phyloP scores from a whole-genome alignment of 176 grass and related monocot species.

The Melocanna baccifera region DNA sequence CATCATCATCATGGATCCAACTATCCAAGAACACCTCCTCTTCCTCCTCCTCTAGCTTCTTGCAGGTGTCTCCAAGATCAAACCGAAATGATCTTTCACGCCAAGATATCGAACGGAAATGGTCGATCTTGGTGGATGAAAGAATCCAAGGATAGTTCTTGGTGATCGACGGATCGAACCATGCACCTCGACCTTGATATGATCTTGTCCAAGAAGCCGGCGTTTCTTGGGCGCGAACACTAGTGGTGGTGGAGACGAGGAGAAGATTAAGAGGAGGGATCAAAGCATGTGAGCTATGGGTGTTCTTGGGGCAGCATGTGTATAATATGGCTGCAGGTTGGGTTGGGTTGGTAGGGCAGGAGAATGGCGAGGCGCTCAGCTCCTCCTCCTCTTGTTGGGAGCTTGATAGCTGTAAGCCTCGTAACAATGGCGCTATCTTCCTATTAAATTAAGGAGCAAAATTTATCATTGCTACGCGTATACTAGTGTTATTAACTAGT shows the following conservation, averaged over 20 bases:
- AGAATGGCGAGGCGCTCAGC: background rate
- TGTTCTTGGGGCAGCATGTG: background rate
- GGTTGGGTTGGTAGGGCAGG: background rate
- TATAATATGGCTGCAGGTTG: conserved; percentile 1
- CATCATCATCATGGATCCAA: conserved; percentile 3
- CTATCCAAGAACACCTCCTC: background rate
- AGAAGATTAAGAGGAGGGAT: background rate
- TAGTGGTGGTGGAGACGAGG: background rate
- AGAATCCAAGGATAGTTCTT: background rate
- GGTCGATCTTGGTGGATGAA: background rate
- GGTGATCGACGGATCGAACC: background rate
- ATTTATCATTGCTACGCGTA: background rate
- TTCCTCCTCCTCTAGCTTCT: background rate
- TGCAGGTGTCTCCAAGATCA: background rate
- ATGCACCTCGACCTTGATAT: background rate
- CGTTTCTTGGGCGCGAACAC: background rate
- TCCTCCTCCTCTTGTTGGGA: conserved; percentile 1
- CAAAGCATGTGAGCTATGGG: conserved; percentile 20
- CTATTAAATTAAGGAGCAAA: background rate
- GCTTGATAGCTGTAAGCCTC: conserved; percentile 13
- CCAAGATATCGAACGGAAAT: background rate
- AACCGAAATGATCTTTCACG: background rate
- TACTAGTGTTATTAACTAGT: background rate
- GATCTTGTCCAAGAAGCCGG: background rate
- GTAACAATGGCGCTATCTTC: background rate